A percentile compares a stretch with the other conserved stretches of the same genome.
phyloP scores from a whole-genome alignment of 2,329 filamentous ascomycete species.

The Ascochyta koolunga region DNA sequence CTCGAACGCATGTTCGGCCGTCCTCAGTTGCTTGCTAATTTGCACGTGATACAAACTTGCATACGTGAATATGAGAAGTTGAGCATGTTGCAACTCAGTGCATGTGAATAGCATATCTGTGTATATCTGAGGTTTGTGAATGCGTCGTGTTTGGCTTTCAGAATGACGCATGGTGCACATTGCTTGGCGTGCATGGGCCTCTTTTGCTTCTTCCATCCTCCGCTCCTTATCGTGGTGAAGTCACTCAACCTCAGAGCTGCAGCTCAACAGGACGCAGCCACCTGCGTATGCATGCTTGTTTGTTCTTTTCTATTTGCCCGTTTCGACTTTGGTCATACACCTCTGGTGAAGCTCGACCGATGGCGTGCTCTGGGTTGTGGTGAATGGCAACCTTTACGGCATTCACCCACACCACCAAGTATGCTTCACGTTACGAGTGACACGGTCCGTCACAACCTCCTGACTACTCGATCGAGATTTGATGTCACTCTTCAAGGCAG shows the following conservation, averaged over 20 bases:
- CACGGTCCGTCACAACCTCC: background rate
- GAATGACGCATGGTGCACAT: background rate
- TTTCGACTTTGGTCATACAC: background rate
- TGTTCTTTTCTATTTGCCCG: background rate
- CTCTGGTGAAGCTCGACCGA: background rate
- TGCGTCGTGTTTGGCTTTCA: background rate
- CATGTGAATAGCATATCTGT: background rate
- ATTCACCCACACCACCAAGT: background rate
- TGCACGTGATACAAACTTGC: conserved; percentile 4
- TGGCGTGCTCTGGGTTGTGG: background rate
- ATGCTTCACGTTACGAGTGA: background rate
- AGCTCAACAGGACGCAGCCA: conserved; percentile 11
- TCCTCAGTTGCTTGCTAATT: background rate
- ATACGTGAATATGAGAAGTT: background rate
- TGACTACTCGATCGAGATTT: background rate
- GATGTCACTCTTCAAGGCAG: background rate
- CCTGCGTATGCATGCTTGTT: background rate
- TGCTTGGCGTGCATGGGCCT: conserved; percentile 10
- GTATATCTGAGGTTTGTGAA: no score
- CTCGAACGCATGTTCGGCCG: background rate
- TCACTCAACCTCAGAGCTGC: conserved; percentile 2
- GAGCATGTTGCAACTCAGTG: background rate
- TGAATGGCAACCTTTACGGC: background rate
- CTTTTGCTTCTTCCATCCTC: background rate
- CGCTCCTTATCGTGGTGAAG: conserved; percentile 9